Base-by-base conservation (phyloP, 305 asterid genomes). In the Plantago coronopus region DNA sequence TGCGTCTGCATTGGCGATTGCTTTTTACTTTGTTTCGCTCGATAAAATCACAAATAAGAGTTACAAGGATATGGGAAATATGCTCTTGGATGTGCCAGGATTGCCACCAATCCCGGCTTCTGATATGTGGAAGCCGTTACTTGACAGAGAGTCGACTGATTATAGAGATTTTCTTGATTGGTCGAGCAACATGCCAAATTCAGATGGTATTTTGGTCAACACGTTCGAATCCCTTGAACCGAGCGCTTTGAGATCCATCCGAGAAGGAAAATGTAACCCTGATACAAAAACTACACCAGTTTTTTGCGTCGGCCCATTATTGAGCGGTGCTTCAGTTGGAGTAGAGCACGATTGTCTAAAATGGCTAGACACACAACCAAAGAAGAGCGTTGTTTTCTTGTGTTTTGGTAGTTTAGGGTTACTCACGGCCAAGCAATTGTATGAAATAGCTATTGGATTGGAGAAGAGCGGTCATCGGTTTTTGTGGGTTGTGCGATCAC, bases 401-500 rank as follows among this genome's bases (percentile, higher is more conserved):
- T 79, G 89, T 54, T 88, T 88, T 27, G 95, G 96, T 8, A 88
- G 94, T 61, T 63, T 78, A 37, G 95, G 94, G 1, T 10, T 69
- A 61, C 63, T 79, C 5, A 47, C 79, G 0, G 73, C 29, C 2
- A 74, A 74, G 11, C 96, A 88, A 63, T 47, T 83, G 70, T 69
- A 31, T 22, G 91, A 83, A 49, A 63, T 79, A 1, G 95, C 96
- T 0, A 38, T 61, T 0, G 96, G 89, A 4, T 62, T 87, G 46
- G 94, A 87, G 54, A 78, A 58, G 20, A 82, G 83, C 48, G 86
- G 76, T 34, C 65, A 60, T 23, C 68, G 83, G 61, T 87, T 87
- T 53, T 14, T 87, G 27, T 87, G 96, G 96, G 89, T 76, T 17
- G 84, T 84, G 23, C 72, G 88, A 7, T 72, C 79, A 44, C 91